These are phyloP conservation scores for Trichophyton benhamiae DNA, from an alignment of 2,329 filamentous ascomycete genomes.

Conservation along the genomic window DNA sequence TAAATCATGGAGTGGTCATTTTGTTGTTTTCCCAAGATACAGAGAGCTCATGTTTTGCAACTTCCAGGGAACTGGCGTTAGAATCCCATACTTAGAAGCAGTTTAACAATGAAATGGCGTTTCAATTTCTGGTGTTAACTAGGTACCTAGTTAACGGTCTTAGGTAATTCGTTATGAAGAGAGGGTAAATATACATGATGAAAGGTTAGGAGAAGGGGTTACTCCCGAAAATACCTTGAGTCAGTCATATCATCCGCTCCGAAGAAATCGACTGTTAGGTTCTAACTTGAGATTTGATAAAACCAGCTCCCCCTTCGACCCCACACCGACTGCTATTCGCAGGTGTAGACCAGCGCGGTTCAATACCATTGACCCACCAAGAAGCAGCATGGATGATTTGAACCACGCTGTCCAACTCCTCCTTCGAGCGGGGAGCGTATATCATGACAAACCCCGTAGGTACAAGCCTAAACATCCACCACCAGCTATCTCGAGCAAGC, in stretches of 20 bases:
- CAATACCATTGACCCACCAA: constrained; percentile 42
- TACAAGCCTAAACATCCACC: constrained; percentile 55
- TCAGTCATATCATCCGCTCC: no score
- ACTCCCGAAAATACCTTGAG: not conserved
- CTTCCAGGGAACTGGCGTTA: not conserved
- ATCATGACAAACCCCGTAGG: constrained; percentile 67
- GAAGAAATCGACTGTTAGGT: no score
- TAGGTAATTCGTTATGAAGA: not conserved
- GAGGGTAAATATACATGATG: not conserved
- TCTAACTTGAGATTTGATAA: not conserved
- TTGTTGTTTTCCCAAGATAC: not conserved
- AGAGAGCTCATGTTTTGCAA: not conserved
- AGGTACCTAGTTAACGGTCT: no score
- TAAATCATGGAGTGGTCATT: not conserved
- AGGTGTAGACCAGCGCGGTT: constrained; percentile 8
- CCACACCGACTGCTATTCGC: not conserved
- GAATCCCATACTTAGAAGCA: not conserved
- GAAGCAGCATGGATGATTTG: constrained; percentile 61
- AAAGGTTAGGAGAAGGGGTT: not conserved
- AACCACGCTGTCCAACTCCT: constrained; percentile 55
- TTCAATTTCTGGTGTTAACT: not conserved
- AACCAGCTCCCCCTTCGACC: not conserved
- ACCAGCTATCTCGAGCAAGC: constrained; percentile 43
- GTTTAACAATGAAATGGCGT: not conserved
- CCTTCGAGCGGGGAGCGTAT: constrained; percentile 61